Evolutionary conservation across 164 flowering plant species (phyloP), one percentile per base, ranked within the genome.

Genomic region (Protea cynaroides): DNA sequence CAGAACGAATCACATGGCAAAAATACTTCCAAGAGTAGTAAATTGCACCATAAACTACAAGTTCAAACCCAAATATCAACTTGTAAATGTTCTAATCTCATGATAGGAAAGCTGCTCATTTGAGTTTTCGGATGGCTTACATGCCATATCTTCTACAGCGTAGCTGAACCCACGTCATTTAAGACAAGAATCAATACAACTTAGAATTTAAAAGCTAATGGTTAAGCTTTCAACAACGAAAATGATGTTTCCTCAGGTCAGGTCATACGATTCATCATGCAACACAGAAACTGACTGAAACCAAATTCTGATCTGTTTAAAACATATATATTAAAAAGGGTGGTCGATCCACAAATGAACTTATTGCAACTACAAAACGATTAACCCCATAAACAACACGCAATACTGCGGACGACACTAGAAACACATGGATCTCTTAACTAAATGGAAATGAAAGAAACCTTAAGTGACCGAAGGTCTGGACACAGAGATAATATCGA

Each of bases 321-420:
- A 59, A 46, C n/a, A 43, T 9, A 44, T 12, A 56, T 14, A 7
- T 49, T 49, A 49, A 18, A n/a, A n/a, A n/a, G n/a, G 52, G 52
- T 49, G 25, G 54, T 65, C 46, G 46, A 55, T 23, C 43, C 3
- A 13, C 18, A 6, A 54, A 55, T 13, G 24, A 65, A 11, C 44
- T 15, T n/a, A n/a, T n/a, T 5, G 22, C 29, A 36, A 67, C 51
- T 47, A 4, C 13, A 17, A 43, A 47, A 66, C 56, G 25, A 21
- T 37, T 60, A 68, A 72, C 69, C 63, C 69, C 56, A 65, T 15
- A 44, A 15, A 49, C n/a, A 49, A 2, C 4, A 49, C 18, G 17
- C 52, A 49, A 2, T 15, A 49, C 4, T 14, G 17, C 23, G 53
- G 8, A 36, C 2, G 21, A 53, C 9, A 29, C 34, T 34, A 34